Conservation (phyloP, 2,329 filamentous ascomycete genomes). For the Falciphora oryzae region DNA sequence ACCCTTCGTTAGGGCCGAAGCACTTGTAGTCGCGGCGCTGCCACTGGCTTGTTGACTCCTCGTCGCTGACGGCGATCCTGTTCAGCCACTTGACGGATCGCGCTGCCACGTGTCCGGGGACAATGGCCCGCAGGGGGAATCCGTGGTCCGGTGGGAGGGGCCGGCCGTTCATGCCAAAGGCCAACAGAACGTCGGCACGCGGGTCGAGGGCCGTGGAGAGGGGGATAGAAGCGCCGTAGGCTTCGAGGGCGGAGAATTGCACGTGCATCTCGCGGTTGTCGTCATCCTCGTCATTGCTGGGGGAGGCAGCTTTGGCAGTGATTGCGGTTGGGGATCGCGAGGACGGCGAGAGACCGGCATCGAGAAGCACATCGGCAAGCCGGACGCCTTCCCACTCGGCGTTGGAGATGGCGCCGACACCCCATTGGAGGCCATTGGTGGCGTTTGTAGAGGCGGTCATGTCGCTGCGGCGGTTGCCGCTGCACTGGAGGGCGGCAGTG, state of each 20-base stretch:
- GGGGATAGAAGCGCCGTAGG: slow-evolving; percentile 57
- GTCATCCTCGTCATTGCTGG: slow-evolving; percentile 14
- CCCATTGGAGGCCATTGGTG: slow-evolving; percentile 56
- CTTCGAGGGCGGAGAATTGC: slow-evolving; percentile 53
- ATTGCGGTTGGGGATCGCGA: slow-evolving; percentile 13
- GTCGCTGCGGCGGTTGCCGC: slow-evolving; percentile 52
- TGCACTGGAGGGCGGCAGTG: slow-evolving; percentile 53
- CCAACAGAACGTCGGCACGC: slow-evolving; percentile 58
- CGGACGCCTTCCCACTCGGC: slow-evolving; percentile 53
- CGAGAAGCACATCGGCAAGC: slow-evolving; percentile 48
- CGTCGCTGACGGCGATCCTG: slow-evolving; percentile 57
- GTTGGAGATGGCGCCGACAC: slow-evolving; percentile 53
- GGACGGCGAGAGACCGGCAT: slow-evolving; percentile 41
- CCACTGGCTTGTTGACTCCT: slow-evolving; percentile 62
- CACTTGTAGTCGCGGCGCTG: slow-evolving; percentile 64
- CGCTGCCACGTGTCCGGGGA: slow-evolving; percentile 61
- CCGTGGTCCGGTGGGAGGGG: slow-evolving; percentile 60
- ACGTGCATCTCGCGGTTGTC: slow-evolving; percentile 47
- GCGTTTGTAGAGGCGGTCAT: slow-evolving; percentile 45
- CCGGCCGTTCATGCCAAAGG: slow-evolving; percentile 62
- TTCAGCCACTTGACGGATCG: slow-evolving; percentile 65
- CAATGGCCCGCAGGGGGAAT: slow-evolving; percentile 55
- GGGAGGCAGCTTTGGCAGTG: not conserved
- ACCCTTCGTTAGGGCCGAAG: slow-evolving; percentile 57
- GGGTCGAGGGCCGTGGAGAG: slow-evolving; percentile 53